Evolutionary conservation across 2,329 filamentous ascomycete genomes (phyloP).

Genomic region (Massarina eburnea): DNA sequence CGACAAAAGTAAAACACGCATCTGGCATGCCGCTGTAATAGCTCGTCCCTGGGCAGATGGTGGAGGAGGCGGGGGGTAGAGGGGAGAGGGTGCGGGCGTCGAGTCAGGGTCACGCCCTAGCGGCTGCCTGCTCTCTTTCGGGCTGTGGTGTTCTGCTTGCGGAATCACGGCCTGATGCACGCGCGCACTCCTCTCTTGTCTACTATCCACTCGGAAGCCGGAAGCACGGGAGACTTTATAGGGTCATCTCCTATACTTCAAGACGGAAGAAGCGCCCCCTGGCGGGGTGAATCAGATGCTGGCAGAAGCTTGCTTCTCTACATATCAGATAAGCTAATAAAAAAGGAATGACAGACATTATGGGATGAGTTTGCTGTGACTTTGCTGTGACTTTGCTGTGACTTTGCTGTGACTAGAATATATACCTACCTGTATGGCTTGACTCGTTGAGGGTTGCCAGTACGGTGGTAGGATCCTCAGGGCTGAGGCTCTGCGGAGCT

Average conservation of each 20-base stretch:
- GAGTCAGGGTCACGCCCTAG: constrained; percentile 34
- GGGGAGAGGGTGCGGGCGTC: constrained; percentile 15
- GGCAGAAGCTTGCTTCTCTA: constrained; percentile 48
- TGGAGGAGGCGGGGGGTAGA: constrained; percentile 12
- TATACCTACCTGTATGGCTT: too few species aligned
- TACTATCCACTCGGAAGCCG: constrained; percentile 14
- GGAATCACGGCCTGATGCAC: constrained; percentile 34
- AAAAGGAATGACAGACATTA: constrained; percentile 23
- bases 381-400: too few species aligned
- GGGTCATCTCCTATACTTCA: constrained; percentile 59
- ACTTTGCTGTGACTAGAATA: too few species aligned
- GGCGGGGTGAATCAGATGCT: constrained; percentile 55
- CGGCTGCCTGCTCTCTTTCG: constrained; percentile 31
- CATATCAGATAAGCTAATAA: constrained; percentile 42
- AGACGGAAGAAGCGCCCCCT: constrained; percentile 48
- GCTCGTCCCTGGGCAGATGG: constrained; percentile 30
- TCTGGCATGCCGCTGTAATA: constrained; percentile 42
- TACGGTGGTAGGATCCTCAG: too few species aligned
- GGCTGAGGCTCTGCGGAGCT: constrained; percentile 15
- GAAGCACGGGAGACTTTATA: constrained; percentile 43
- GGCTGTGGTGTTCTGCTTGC: constrained; percentile 42
- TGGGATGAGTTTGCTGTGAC: not conserved
- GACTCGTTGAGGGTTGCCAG: too few species aligned
- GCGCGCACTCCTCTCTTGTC: constrained; percentile 41
- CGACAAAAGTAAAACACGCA: constrained; percentile 44